Evolutionary conservation across 441 rosid species (phyloP).

Genomic region (Breynia disticha): DNA sequence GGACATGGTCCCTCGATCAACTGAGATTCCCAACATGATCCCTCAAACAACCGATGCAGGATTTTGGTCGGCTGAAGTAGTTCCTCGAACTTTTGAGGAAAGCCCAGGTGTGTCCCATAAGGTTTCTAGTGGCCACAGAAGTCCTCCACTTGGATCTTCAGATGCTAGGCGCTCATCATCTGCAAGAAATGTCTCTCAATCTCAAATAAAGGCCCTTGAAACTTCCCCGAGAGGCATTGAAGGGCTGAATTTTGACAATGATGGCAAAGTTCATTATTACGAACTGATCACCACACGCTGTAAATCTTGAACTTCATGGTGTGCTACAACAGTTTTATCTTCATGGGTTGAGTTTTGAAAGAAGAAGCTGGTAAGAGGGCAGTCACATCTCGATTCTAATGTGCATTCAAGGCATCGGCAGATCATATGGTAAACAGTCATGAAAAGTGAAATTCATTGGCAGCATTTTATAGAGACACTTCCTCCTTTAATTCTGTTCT

Average conservation of each 20-base stretch:
- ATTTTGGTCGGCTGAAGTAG: not conserved
- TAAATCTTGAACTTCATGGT: conserved; percentile 24
- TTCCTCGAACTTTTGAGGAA: conserved; percentile 29
- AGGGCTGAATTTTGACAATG: conserved; percentile 51
- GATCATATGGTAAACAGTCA: not conserved
- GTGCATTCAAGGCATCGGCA: not conserved
- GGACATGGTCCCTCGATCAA: too few species aligned
- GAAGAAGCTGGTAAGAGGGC: conserved; percentile 8
- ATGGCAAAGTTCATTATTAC: conserved; percentile 54
- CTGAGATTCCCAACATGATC: not conserved
- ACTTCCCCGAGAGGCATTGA: conserved; percentile 61
- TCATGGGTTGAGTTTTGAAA: conserved; percentile 14
- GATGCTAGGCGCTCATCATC: conserved; percentile 49
- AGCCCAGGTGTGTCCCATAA: conserved; percentile 38
- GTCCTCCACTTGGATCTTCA: conserved; percentile 33
- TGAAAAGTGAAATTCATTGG: conserved; percentile 5
- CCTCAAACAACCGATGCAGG: not conserved
- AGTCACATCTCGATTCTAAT: conserved; percentile 6
- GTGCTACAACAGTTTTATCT: conserved; percentile 15
- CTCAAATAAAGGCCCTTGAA: conserved; percentile 47
- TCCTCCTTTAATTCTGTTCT: not conserved
- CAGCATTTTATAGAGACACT: conserved; percentile 2
- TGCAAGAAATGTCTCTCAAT: conserved; percentile 32
- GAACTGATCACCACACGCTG: conserved; percentile 18
- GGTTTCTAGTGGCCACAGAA: conserved; percentile 35